Conservation (phyloP, 2,329 filamentous ascomycete genomes). For the Diaporthe humulicola region DNA sequence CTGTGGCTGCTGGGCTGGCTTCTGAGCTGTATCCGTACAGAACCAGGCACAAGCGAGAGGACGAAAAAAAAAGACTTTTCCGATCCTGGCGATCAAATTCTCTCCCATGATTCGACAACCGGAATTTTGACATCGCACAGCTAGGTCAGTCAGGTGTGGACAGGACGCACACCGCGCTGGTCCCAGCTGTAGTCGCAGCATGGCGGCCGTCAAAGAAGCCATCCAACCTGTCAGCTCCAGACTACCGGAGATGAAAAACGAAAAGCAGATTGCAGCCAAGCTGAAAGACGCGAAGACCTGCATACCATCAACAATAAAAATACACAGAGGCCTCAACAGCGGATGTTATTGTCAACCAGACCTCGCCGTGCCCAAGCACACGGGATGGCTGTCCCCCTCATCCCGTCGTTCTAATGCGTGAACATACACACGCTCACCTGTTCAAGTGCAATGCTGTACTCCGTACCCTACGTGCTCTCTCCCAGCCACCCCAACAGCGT, state of each 20-base stretch:
- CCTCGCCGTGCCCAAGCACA: not conserved
- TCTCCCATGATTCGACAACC: not conserved
- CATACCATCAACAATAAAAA: not conserved
- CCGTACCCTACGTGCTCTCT: not conserved
- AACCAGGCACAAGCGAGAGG: not conserved
- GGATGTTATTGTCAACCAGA: not conserved
- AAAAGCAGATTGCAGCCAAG: conserved; percentile 27
- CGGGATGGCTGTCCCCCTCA: not conserved
- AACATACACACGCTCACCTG: not conserved
- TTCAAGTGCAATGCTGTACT: not conserved
- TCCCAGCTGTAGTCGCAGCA: not conserved
- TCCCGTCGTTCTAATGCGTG: not conserved
- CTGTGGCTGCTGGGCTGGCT: conserved; percentile 20
- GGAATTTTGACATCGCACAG: not conserved
- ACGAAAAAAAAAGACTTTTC: not conserved
- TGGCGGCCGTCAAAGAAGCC: conserved; percentile 18
- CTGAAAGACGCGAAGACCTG: conserved; percentile 9
- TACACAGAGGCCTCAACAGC: not conserved
- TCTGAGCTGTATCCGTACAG: not conserved
- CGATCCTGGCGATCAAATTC: not conserved
- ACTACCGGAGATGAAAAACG: conserved; percentile 20
- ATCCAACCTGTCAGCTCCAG: conserved; percentile 23
- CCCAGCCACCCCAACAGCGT: not conserved
- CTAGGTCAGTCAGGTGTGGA: not conserved
- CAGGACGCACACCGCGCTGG: not conserved